A percentile compares a stretch with the other conserved stretches of the same genome.
phyloP scores from a whole-genome alignment of 345 rosid species.

The Citrus sp. region DNA sequence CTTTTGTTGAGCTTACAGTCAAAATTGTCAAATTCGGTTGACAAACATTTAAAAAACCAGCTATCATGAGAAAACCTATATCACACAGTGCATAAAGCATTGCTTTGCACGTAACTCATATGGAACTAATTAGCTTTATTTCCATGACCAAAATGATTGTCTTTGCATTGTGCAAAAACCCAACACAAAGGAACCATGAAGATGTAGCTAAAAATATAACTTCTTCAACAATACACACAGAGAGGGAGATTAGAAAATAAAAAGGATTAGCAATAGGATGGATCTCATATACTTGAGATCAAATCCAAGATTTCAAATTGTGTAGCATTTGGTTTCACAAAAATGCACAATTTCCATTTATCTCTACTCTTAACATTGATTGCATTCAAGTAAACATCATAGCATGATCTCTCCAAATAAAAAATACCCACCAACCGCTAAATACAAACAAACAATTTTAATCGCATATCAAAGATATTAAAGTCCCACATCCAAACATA shows the following conservation, averaged over 20 bases:
- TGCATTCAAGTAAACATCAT: background rate
- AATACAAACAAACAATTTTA: background rate
- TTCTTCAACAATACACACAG: background rate
- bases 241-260: background rate
- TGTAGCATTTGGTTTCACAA: background rate
- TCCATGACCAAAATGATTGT: background rate
- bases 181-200: background rate
- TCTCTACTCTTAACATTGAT: background rate
- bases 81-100: background rate
- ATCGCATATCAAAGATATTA: background rate
- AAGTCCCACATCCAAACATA: background rate
- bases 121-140: background rate
- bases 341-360: background rate
- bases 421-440: background rate
- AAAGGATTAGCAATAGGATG: background rate
- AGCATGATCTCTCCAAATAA: background rate
- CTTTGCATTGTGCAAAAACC: background rate
- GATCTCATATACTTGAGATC: background rate
- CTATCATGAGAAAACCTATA: background rate
- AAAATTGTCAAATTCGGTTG: background rate
- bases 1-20: background rate
- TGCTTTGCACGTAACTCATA: background rate
- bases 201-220: background rate
- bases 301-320: background rate
- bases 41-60: background rate